Conservation (phyloP, 2,329 filamentous ascomycete genomes). For the Ceratocystis cubensis region DNA sequence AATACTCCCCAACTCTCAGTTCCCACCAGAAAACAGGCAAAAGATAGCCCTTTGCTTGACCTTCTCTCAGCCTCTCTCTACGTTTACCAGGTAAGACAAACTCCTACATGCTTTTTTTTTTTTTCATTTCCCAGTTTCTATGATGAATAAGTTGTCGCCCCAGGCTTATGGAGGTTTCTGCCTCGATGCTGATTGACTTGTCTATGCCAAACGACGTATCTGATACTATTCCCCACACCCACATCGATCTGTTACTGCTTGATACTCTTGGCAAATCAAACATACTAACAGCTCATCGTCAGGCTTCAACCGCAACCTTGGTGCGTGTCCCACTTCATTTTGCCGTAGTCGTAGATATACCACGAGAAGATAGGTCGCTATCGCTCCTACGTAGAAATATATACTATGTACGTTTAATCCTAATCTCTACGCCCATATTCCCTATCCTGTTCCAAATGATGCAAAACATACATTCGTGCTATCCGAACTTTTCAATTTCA, state of each 20-base stretch:
- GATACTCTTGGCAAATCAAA: neutral
- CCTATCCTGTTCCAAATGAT: conserved; percentile 15
- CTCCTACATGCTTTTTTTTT: neutral
- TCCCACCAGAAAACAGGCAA: neutral
- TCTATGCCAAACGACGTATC: conserved; percentile 39
- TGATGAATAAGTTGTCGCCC: conserved; percentile 40
- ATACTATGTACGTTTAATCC: conserved; percentile 15
- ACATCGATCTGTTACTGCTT: conserved; percentile 1
- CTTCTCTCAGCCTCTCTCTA: conserved; percentile 3
- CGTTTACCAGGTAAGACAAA: neutral
- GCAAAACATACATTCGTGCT: conserved; percentile 20
- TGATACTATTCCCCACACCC: conserved; percentile 11
- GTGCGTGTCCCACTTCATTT: neutral
- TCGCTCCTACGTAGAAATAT: conserved; percentile 4
- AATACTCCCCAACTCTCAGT: neutral
- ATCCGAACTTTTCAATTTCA: conserved; percentile 17
- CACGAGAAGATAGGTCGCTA: neutral
- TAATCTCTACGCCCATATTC: neutral
- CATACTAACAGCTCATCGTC: conserved; percentile 9
- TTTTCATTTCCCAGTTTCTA: conserved; percentile 23
- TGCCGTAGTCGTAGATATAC: neutral
- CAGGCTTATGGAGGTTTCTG: conserved; percentile 39
- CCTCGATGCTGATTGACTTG: conserved; percentile 40
- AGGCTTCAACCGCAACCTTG: neutral
- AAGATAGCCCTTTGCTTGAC: neutral